Base-by-base conservation (phyloP, 495 filamentous ascomycete species). In the Talaromyces wortmannii region DNA sequence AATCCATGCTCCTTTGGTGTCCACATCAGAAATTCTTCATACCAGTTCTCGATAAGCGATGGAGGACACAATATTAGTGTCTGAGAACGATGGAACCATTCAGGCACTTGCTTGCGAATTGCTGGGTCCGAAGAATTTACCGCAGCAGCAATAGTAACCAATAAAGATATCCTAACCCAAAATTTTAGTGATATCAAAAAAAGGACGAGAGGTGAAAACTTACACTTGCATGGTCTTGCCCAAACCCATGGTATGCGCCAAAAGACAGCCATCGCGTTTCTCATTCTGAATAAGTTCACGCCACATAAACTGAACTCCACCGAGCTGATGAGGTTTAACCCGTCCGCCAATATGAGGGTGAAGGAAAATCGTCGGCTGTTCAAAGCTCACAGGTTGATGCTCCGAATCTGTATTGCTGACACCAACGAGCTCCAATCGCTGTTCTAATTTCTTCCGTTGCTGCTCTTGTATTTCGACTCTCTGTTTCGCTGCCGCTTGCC, bases 181-280 rank as follows among this genome's bases (percentile, higher is more conserved):
- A 46, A 50, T 44, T 42, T 61, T 29, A 61, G 61, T 47, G 18
- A 54, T 32, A 44, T 7, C 6, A 1, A n/a, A 11, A 8, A 12
- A 42, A 36, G 4, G 11, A 7, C 10, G 30, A 3, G 12, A 18
- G 11, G 33, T 16, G 8, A 48, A 16, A 23, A 82, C 80, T 71
- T 68, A 81, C 74, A 86, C 76, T 63, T 96, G 92, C 82, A 96
- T 88, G 0, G 92, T 96, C 68, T 97, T 97, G 12, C 92, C 92
- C 13, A 97, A 68, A 2, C 92, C 92, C 92, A 96, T 96, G 1
- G 89, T 90, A 64, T 96, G 92, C 2, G 92, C 90, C 31, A 97
- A 78, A 3, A 97, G 73, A 61, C 90, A 95, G 6, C 92, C 92
- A 64, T 88, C 83, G 23, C 72, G 72, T 18, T 72, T 69, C 8